These are phyloP conservation scores for Chlorella sp. DNA, from an alignment of 139 green algal species.

Conservation along the genomic window DNA sequence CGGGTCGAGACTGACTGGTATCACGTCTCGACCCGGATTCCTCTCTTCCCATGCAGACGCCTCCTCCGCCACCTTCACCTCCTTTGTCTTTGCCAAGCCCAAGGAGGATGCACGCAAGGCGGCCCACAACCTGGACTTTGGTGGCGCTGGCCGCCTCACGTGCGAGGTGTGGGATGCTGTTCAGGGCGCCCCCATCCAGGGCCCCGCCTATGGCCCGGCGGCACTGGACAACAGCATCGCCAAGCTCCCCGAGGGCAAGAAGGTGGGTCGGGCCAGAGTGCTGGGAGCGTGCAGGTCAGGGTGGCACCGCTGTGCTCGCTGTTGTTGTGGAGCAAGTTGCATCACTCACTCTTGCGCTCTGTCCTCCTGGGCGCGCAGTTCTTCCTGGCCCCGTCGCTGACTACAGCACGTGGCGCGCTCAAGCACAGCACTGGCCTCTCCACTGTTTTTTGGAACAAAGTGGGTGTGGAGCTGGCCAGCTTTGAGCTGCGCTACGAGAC, in stretches of 20 bases:
- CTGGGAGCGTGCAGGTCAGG: not conserved
- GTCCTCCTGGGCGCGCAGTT: not conserved
- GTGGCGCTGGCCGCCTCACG: not conserved
- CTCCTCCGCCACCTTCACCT: not conserved
- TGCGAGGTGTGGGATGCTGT: not conserved
- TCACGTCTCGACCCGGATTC: too few relatives aligned
- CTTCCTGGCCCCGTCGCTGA: slow-evolving; percentile 1
- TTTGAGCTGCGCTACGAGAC: slow-evolving; percentile 21
- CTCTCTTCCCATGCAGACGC: not conserved
- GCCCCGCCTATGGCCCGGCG: not conserved
- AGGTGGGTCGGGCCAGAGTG: not conserved
- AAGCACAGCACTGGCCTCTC: not conserved
- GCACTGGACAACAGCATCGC: not conserved
- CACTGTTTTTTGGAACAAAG: not conserved
- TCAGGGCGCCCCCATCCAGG: not conserved
- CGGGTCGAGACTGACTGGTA: too few relatives aligned
- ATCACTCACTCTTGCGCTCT: not conserved
- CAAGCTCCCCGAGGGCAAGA: slow-evolving; percentile 15
- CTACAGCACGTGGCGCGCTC: not conserved
- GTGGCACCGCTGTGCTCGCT: not conserved
- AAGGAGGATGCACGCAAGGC: too few relatives aligned
- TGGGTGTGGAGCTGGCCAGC: not conserved
- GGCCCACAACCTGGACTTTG: not conserved
- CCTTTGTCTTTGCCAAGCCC: slow-evolving; percentile 4
- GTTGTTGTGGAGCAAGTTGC: too few relatives aligned